phyloP scores from a whole-genome alignment of 208 protist species.

The Porcisia deanei region DNA sequence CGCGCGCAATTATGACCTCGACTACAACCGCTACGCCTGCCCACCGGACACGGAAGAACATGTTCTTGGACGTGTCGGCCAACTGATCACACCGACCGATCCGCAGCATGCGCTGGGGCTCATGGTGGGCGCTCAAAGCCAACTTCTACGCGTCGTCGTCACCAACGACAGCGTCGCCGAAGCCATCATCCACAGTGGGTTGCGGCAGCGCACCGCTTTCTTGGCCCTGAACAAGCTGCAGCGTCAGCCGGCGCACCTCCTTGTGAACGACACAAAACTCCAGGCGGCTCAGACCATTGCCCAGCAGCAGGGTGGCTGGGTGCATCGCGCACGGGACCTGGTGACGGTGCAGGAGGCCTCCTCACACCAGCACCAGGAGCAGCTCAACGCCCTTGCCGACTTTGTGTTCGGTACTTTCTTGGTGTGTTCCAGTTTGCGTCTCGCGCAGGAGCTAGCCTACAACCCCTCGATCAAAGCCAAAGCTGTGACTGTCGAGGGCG shows the following conservation, averaged over 20 bases:
- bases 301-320: slow-evolving; percentile 36
- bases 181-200: slow-evolving; percentile 92
- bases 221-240: slow-evolving; percentile 97
- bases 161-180: slow-evolving; percentile 92
- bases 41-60: slow-evolving; percentile 39
- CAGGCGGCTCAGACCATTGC: slow-evolving; percentile 42
- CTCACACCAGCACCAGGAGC: slow-evolving; percentile 5
- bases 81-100: slow-evolving; percentile 91
- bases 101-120: slow-evolving; percentile 78
- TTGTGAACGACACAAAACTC: slow-evolving; percentile 34
- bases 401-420: slow-evolving; percentile 98
- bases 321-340: slow-evolving; percentile 27
- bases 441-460: slow-evolving; percentile 91
- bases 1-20: slow-evolving; percentile 60
- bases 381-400: slow-evolving; percentile 43
- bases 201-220: slow-evolving; percentile 96
- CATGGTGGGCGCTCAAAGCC: slow-evolving; percentile 91
- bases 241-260: slow-evolving; percentile 11
- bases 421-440: slow-evolving; percentile 89
- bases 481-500: slow-evolving; percentile 98
- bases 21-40: slow-evolving; percentile 57
- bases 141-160: slow-evolving; percentile 96
- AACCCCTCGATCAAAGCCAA: slow-evolving; percentile 64
- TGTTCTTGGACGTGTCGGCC: slow-evolving; percentile 93
- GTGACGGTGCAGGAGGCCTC: slow-evolving; percentile 36